These are phyloP conservation scores for Sclerospora graminicola DNA, from an alignment of 352 stramenopile species.

Conservation along the genomic window DNA sequence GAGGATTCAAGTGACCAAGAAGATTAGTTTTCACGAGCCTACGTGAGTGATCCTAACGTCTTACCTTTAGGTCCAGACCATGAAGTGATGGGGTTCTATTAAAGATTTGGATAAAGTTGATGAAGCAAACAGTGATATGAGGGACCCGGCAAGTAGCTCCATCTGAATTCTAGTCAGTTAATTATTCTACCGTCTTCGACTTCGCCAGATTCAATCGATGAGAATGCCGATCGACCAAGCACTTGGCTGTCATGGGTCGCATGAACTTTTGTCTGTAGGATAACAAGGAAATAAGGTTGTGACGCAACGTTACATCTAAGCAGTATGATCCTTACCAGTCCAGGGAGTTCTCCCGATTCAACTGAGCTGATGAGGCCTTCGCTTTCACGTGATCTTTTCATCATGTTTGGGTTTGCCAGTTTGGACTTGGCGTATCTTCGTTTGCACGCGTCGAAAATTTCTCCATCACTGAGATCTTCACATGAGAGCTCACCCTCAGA, in stretches of 20 bases:
- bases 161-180: slow-evolving; percentile 1
- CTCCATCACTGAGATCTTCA: slow-evolving; percentile 52
- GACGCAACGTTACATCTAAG: neutral
- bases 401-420: slow-evolving; percentile 9
- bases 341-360: slow-evolving; percentile 44
- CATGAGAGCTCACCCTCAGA: slow-evolving; percentile 31
- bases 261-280: slow-evolving; percentile 8
- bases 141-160: slow-evolving; percentile 2
- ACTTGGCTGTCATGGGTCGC: slow-evolving; percentile 12
- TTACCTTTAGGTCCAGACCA: slow-evolving; percentile 7
- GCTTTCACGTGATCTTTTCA: slow-evolving; percentile 1
- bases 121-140: slow-evolving; percentile 5
- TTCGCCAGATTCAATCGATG: slow-evolving; percentile 24
- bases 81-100: slow-evolving; percentile 11
- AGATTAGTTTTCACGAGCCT: slow-evolving; percentile 3
- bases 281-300: neutral
- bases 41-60: neutral
- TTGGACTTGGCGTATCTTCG: slow-evolving; percentile 18
- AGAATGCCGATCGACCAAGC: slow-evolving; percentile 10
- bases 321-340: slow-evolving; percentile 5
- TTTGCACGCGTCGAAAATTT: slow-evolving; percentile 34
- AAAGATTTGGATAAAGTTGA: slow-evolving; percentile 12
- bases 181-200: slow-evolving; percentile 14
- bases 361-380: slow-evolving; percentile 19
- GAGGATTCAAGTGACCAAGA: slow-evolving; percentile 1